Base-by-base conservation (phyloP, 257 asterid genomes). In the Petunia secreta region DNA sequence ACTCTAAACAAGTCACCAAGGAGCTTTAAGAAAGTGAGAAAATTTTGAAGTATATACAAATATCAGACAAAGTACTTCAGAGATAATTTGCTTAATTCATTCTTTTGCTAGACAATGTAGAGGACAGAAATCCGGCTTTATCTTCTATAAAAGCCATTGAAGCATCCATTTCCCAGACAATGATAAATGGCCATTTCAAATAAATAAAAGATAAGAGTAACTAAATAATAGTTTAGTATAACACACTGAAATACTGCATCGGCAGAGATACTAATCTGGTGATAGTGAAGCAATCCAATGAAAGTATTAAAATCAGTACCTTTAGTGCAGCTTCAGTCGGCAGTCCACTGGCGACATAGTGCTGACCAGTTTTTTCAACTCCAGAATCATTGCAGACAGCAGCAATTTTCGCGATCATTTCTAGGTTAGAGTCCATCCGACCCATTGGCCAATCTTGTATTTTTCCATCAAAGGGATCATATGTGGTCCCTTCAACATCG, bases 281-380 rank as follows among this genome's bases (percentile, higher is more conserved):
- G 34, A 48, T 59, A 48, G 77, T 36, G 25, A 48, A 71, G 77
- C 34, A 73, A 73, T 48, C 77, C 62, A 71, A 50, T 48, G 34
- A 5, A 34, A 73, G 34, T 73, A 73, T 25, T 73, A 73, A 73
- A 48, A 73, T 6, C 46, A 60, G 41, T 79, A 96, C 99, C 98
- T 96, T 96, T 67, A 96, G 89, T 46, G 99, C 97, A 1, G 99
- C 99, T 85, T 96, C 99, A 39, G 99, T 96, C 4, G 98, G 98
- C 91, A 94, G 86, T 68, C 98, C 98, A 76, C 80, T 96, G 77
- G 99, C 95, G 67, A 91, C 87, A 69, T 60, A 91, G 75, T 88
- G 98, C 58, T 78, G 88, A n/a, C 91, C 93, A 85, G 98, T 86
- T 55, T 91, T 85, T 86, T 91, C 98, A 79, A 96, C 92, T 82